These are phyloP conservation scores for Phytopythium boreale DNA, from an alignment of 352 stramenopile genomes.

Conservation along the genomic window DNA sequence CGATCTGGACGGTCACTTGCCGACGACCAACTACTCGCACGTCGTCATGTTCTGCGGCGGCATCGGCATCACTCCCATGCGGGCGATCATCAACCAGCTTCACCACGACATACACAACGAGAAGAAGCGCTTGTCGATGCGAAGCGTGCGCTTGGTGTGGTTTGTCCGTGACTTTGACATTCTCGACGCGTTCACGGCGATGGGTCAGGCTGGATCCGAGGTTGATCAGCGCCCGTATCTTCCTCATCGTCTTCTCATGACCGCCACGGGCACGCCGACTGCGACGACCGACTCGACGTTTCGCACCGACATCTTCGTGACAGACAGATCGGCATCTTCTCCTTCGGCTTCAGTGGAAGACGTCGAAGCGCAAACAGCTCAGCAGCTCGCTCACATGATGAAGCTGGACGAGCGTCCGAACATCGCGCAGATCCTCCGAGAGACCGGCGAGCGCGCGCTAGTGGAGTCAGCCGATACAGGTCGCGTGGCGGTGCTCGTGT, in stretches of 20 bases:
- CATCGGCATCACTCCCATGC: conserved; percentile 55
- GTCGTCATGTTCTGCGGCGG: conserved; percentile 42
- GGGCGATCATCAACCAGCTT: conserved; percentile 42
- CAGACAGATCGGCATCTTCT: conserved; percentile 13
- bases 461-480: conserved; percentile 9
- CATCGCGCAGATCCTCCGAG: conserved; percentile 15
- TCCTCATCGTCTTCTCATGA: conserved; percentile 8
- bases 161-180: conserved; percentile 32
- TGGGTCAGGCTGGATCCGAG: too few relatives aligned
- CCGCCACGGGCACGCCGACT: conserved; percentile 3
- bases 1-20: conserved; percentile 25
- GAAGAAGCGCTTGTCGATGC: conserved; percentile 15
- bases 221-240: background rate
- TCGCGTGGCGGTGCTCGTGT: conserved; percentile 40
- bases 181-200: conserved; percentile 19
- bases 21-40: conserved; percentile 38
- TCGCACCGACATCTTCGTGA: conserved; percentile 35
- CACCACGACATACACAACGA: conserved; percentile 27
- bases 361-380: conserved; percentile 21
- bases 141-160: conserved; percentile 47
- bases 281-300: conserved; percentile 16
- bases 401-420: conserved; percentile 25
- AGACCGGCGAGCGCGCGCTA: conserved; percentile 22
- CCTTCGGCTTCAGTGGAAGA: too few relatives aligned
- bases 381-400: conserved; percentile 15